phyloP scores from a whole-genome alignment of 2,329 filamentous ascomycete genomes.

The Trichoderma breve region DNA sequence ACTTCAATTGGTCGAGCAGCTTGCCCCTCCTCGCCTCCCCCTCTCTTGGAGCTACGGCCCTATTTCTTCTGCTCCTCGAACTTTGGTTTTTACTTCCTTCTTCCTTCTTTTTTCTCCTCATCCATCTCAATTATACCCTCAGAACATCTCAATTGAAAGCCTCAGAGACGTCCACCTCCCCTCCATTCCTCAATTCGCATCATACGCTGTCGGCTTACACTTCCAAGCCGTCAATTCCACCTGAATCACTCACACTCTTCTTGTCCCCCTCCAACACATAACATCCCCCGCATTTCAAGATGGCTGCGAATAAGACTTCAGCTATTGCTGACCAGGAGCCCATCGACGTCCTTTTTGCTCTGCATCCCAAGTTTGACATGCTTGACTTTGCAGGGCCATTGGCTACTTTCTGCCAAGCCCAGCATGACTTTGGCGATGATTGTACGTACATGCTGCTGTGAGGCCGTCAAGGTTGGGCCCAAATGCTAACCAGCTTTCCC shows the following conservation, averaged over 20 bases:
- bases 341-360: slow-evolving; percentile 58
- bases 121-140: slow-evolving; percentile 21
- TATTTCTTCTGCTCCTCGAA: slow-evolving; percentile 25
- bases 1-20: too few species aligned
- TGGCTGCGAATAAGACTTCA: slow-evolving; percentile 57
- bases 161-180: slow-evolving; percentile 20
- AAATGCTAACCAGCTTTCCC: slow-evolving; percentile 3
- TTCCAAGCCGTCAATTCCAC: neutral
- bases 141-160: slow-evolving; percentile 23
- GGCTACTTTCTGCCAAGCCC: slow-evolving; percentile 50
- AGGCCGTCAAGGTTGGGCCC: neutral
- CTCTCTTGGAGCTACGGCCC: slow-evolving; percentile 23
- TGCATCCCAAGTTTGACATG: slow-evolving; percentile 59
- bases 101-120: slow-evolving; percentile 25
- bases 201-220: neutral
- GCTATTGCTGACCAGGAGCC: slow-evolving; percentile 57
- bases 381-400: slow-evolving; percentile 57
- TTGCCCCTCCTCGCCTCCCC: slow-evolving; percentile 23
- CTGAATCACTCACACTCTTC: neutral
- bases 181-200: slow-evolving; percentile 12
- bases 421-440: slow-evolving; percentile 53
- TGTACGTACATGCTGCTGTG: slow-evolving; percentile 36
- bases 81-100: slow-evolving; percentile 22
- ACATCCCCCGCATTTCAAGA: slow-evolving; percentile 41
- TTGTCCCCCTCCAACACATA: slow-evolving; percentile 25